Evolutionary conservation across 2,329 filamentous ascomycete genomes (phyloP).

Genomic region (Fusarium coffeatum): DNA sequence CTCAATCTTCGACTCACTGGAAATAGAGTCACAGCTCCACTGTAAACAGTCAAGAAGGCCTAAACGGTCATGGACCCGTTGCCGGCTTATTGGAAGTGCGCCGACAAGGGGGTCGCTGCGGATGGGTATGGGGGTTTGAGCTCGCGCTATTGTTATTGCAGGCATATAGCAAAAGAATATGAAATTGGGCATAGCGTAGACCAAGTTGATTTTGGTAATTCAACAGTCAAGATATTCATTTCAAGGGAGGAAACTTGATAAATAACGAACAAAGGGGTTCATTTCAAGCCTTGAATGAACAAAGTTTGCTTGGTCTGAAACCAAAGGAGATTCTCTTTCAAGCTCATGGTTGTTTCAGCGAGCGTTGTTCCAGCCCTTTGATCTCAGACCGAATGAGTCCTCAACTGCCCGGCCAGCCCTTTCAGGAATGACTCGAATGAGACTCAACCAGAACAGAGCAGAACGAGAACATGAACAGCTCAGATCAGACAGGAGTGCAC

Average conservation of each 20-base stretch:
- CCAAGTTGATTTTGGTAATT: constrained; percentile 8
- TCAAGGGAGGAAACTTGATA: constrained; percentile 19
- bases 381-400: constrained; percentile 12
- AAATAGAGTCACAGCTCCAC: constrained; percentile 45
- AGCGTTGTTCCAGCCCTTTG: constrained; percentile 16
- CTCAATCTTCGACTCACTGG: constrained; percentile 27
- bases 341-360: constrained; percentile 21
- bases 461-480: not conserved
- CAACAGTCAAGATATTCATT: constrained; percentile 27
- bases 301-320: constrained; percentile 14
- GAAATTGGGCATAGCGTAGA: constrained; percentile 41
- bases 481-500: constrained; percentile 25
- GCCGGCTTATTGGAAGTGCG: constrained; percentile 43
- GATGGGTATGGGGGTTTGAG: constrained; percentile 34
- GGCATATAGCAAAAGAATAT: constrained; percentile 40
- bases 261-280: constrained; percentile 28
- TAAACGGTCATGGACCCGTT: constrained; percentile 43
- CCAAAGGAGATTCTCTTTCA: constrained; percentile 7
- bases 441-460: constrained; percentile 26
- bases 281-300: constrained; percentile 1
- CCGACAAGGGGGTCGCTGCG: constrained; percentile 32
- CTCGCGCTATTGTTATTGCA: constrained; percentile 44
- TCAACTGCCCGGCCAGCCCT: constrained; percentile 25
- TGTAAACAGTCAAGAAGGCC: constrained; percentile 34
- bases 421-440: constrained; percentile 29